phyloP scores from a whole-genome alignment of 345 rosid species.

The Syzygium grande region DNA sequence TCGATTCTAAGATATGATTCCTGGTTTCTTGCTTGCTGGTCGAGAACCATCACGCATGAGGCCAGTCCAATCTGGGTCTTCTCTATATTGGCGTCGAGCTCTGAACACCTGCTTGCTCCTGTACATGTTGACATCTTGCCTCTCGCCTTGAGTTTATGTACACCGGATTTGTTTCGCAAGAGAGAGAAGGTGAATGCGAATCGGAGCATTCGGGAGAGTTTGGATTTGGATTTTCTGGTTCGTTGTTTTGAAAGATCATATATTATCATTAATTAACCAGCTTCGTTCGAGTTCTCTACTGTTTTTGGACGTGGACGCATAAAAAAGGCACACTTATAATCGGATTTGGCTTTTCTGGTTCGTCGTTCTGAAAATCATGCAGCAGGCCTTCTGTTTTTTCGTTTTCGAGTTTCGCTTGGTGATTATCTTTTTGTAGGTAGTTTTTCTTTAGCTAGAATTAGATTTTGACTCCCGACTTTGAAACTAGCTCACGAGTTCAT shows the following conservation, averaged over 20 bases:
- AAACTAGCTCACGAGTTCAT: not conserved
- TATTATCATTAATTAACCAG: accelerated
- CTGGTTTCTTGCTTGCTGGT: too few relatives aligned
- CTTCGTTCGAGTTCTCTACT: not conserved
- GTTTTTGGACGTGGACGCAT: too few relatives aligned
- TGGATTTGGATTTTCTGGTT: conserved; percentile 19
- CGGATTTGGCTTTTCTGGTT: too few relatives aligned
- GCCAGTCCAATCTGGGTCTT: too few relatives aligned
- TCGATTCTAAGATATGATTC: too few relatives aligned
- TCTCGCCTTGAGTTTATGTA: not conserved
- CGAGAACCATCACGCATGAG: too few relatives aligned
- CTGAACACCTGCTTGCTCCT: not conserved
- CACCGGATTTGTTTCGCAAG: not conserved
- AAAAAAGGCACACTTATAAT: too few relatives aligned
- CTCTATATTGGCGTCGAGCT: not conserved
- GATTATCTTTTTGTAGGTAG: too few relatives aligned
- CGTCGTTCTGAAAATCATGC: too few relatives aligned
- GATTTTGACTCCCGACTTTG: not conserved
- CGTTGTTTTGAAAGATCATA: not conserved
- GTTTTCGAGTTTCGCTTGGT: too few relatives aligned
- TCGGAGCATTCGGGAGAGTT: not conserved
- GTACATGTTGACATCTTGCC: not conserved
- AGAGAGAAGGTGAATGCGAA: not conserved
- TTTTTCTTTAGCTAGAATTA: too few relatives aligned
- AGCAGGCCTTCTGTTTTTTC: too few relatives aligned